phyloP scores from a whole-genome alignment of 371 early-diverging fungal species.

The Zopfochytrium polystomum region DNA sequence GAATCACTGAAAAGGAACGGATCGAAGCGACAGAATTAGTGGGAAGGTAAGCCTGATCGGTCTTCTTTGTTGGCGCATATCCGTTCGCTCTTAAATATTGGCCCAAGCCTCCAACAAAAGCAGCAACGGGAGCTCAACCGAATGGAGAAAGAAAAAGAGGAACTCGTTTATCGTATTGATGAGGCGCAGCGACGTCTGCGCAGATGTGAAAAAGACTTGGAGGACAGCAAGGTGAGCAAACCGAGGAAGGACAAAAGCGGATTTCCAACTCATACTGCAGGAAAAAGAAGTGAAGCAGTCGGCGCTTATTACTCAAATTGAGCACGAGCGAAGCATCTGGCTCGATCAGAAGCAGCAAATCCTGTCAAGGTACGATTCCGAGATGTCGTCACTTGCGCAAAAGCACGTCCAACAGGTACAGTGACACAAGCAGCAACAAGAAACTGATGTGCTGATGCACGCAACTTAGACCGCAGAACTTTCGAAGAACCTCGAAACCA shows the following conservation, averaged over 20 bases:
- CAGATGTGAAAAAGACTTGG: constrained; percentile 40
- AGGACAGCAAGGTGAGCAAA: constrained; percentile 38
- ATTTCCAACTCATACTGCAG: too few species aligned
- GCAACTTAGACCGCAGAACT: constrained; percentile 18
- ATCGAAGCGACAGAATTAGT: constrained; percentile 29
- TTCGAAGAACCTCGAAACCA: constrained; percentile 24
- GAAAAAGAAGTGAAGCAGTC: constrained; percentile 30
- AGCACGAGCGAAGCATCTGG: constrained; percentile 34
- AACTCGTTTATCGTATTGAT: constrained; percentile 29
- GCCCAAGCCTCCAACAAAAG: constrained; percentile 35
- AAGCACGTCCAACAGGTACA: constrained; percentile 32
- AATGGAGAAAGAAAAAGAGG: constrained; percentile 41
- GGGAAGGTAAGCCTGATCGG: constrained; percentile 25
- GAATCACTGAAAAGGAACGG: constrained; percentile 37
- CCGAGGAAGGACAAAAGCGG: too few species aligned
- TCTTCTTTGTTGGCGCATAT: neutral
- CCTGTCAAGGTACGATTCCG: constrained; percentile 23
- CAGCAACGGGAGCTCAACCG: constrained; percentile 35
- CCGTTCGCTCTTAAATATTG: neutral
- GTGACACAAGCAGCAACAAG: constrained; percentile 6
- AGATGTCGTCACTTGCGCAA: constrained; percentile 13
- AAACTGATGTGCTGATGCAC: neutral
- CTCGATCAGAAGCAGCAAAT: constrained; percentile 23
- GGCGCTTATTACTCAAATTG: constrained; percentile 26
- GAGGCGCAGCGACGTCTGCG: constrained; percentile 41